Percentiles rank a stretch among this genome's conserved stretches.
These are phyloP conservation scores for Lodderomyces orthopsilosis DNA, from an alignment of 1,139 yeast species.

Conservation along the genomic window DNA sequence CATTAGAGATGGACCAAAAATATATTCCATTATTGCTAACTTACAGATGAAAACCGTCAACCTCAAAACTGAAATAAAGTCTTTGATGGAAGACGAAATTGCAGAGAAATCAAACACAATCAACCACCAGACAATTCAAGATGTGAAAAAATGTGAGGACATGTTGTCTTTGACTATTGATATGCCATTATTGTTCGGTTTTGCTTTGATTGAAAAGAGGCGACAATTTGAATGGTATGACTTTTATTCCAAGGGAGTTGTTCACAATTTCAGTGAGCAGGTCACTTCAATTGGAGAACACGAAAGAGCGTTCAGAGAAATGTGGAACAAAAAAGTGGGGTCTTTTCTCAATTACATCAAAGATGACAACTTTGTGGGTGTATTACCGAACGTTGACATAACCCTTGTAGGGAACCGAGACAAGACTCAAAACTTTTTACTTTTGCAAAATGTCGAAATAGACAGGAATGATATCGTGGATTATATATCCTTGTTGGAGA, in stretches of 20 bases:
- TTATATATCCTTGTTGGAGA: conserved; percentile 31
- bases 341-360: conserved; percentile 31
- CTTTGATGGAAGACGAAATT: conserved; percentile 12
- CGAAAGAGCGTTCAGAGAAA: conserved; percentile 55
- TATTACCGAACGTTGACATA: conserved; percentile 42
- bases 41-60: conserved; percentile 42
- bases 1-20: conserved; percentile 20
- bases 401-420: conserved; percentile 27
- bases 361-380: conserved; percentile 8
- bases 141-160: conserved; percentile 42
- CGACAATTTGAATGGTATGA: conserved; percentile 70
- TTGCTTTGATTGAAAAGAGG: conserved; percentile 64
- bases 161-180: conserved; percentile 60
- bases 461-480: conserved; percentile 42
- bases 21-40: conserved; percentile 34
- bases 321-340: conserved; percentile 67
- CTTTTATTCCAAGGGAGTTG: conserved; percentile 48
- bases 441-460: conserved; percentile 25
- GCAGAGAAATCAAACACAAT: conserved; percentile 7
- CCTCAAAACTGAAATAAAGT: conserved; percentile 30
- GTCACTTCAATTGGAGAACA: conserved; percentile 55
- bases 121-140: conserved; percentile 24
- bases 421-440: conserved; percentile 18
- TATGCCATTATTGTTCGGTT: conserved; percentile 78
- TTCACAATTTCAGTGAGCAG: conserved; percentile 55